Evolutionary conservation across 352 stramenopile species (phyloP).

Genomic region (Thraustochytrium sp.): DNA sequence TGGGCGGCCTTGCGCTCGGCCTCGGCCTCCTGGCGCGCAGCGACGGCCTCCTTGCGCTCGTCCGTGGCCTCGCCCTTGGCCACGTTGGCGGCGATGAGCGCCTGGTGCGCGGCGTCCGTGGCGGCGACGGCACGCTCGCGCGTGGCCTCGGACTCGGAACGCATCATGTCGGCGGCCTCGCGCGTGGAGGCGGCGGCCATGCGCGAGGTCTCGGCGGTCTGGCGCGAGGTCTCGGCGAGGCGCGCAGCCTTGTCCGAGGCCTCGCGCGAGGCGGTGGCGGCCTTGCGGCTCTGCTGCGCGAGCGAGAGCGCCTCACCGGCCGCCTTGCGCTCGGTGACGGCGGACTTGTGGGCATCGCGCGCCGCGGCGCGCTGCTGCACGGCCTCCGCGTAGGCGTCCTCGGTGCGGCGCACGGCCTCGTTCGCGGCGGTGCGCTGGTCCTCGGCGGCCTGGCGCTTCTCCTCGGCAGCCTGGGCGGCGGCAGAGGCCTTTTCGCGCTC

Average conservation of each 20-base stretch:
- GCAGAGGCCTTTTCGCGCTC: conserved; percentile 34
- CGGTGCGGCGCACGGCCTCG: conserved; percentile 26
- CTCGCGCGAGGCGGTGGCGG: background rate
- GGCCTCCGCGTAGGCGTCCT: conserved; percentile 22
- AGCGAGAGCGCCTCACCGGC: background rate
- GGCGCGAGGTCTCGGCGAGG: background rate
- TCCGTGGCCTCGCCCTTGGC: conserved; percentile 33
- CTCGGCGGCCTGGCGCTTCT: conserved; percentile 12
- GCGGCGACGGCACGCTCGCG: conserved; percentile 9
- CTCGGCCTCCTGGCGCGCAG: background rate
- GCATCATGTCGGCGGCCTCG: conserved; percentile 7
- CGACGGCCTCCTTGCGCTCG: conserved; percentile 10
- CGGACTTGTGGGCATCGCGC: conserved; percentile 11
- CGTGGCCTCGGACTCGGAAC: background rate
- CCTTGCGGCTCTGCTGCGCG: background rate
- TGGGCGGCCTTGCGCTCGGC: background rate
- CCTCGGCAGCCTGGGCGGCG: background rate
- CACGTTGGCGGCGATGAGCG: background rate
- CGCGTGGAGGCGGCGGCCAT: background rate
- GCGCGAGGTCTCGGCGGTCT: conserved; percentile 16
- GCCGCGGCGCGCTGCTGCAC: background rate
- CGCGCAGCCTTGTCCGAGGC: background rate
- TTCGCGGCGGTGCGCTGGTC: background rate
- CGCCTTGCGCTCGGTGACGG: background rate
- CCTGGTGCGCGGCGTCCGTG: background rate